Percentiles rank a stretch among this genome's conserved stretches.
Conservation (phyloP, 805 yeast species). For the Dipodascopsis tothii region DNA sequence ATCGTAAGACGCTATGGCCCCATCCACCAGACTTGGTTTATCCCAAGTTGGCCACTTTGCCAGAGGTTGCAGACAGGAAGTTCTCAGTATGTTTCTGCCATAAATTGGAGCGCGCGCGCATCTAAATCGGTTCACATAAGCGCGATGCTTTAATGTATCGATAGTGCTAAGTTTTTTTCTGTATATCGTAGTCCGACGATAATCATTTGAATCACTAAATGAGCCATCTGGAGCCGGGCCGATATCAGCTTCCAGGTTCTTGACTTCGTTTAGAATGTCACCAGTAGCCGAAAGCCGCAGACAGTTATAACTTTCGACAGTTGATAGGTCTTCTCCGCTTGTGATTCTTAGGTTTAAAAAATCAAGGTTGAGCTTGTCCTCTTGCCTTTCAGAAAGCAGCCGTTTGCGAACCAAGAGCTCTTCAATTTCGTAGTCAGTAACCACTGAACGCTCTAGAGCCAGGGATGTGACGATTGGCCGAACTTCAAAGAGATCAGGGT, state of each 20-base stretch:
- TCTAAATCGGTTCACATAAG: slow-evolving; percentile 59
- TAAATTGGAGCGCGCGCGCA: slow-evolving; percentile 60
- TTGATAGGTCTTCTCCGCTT: slow-evolving; percentile 41
- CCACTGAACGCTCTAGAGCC: slow-evolving; percentile 61
- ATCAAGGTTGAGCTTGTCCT: slow-evolving; percentile 40
- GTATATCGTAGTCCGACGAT: too few species aligned
- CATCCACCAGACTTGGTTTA: too few species aligned
- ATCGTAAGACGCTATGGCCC: too few species aligned
- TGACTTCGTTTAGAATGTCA: slow-evolving; percentile 36
- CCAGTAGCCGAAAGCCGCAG: slow-evolving; percentile 9
- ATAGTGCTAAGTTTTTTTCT: slow-evolving; percentile 44
- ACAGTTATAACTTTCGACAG: slow-evolving; percentile 10
- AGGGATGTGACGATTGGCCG: slow-evolving; percentile 89
- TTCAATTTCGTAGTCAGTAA: slow-evolving; percentile 39
- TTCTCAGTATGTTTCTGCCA: slow-evolving; percentile 35
- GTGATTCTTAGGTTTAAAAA: slow-evolving; percentile 57
- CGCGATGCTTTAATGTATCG: slow-evolving; percentile 47
- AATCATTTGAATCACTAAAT: too few species aligned
- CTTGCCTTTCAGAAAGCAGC: slow-evolving; percentile 28
- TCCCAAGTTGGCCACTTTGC: too few species aligned
- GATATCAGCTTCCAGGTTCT: slow-evolving; percentile 25
- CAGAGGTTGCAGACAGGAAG: slow-evolving; percentile 4
- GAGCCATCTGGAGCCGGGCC: too few species aligned
- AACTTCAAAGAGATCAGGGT: slow-evolving; percentile 92
- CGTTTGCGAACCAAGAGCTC: slow-evolving; percentile 37